These are phyloP conservation scores for Podospora bellae-mahoneyi DNA, from an alignment of 495 filamentous ascomycete species.

Conservation along the genomic window DNA sequence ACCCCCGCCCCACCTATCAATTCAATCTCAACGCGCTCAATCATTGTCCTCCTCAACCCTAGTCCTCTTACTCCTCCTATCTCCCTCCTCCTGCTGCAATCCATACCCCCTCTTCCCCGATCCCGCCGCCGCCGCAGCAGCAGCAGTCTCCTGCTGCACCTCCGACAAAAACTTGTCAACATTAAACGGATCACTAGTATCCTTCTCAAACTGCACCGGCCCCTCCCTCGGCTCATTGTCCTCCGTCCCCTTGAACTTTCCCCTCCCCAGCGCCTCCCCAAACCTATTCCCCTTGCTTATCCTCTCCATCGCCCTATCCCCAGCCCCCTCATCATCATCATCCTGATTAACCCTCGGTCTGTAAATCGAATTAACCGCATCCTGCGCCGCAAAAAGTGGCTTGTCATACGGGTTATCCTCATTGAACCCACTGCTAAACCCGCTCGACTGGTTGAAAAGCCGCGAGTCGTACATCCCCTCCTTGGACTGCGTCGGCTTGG, in stretches of 20 bases:
- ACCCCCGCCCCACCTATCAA: neutral
- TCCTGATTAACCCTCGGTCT: constrained; percentile 72
- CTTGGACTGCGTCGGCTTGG: constrained; percentile 84
- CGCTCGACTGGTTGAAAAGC: constrained; percentile 89
- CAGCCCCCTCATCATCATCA: constrained; percentile 72
- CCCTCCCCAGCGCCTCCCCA: constrained; percentile 76
- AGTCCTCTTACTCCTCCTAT: constrained; percentile 68
- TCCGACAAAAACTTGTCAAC: constrained; percentile 90
- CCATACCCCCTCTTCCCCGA: constrained; percentile 77
- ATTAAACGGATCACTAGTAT: constrained; percentile 79
- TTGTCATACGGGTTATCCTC: constrained; percentile 98
- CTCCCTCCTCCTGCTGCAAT: constrained; percentile 73
- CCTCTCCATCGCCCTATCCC: constrained; percentile 76
- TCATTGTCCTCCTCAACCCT: constrained; percentile 73
- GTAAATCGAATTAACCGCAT: constrained; percentile 94
- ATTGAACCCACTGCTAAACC: constrained; percentile 88
- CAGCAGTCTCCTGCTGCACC: constrained; percentile 52
- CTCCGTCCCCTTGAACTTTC: constrained; percentile 84
- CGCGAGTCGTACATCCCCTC: constrained; percentile 97
- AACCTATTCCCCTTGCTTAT: constrained; percentile 81
- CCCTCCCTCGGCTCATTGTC: constrained; percentile 86
- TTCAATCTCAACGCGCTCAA: neutral
- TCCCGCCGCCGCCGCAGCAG: constrained; percentile 16
- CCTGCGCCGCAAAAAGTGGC: constrained; percentile 92
- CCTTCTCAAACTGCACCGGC: constrained; percentile 98